A percentile compares a stretch with the other conserved stretches of the same genome.
phyloP scores from a whole-genome alignment of 2,329 filamentous ascomycete species.

The Exophiala xenobiotica region DNA sequence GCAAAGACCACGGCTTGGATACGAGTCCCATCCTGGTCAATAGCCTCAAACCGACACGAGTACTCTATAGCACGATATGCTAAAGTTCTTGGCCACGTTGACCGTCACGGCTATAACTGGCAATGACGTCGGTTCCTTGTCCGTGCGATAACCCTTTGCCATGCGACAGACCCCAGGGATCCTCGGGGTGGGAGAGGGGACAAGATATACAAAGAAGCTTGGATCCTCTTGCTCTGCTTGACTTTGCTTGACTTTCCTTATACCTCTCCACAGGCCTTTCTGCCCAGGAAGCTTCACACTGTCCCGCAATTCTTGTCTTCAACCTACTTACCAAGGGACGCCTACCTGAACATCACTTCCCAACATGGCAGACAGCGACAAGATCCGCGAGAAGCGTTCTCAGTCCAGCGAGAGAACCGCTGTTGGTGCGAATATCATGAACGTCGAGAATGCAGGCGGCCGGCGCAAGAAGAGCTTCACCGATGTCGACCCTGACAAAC shows the following conservation, averaged over 20 bases:
- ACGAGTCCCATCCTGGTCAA: too few relatives aligned
- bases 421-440: constrained; percentile 1
- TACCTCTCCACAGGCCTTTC: constrained; percentile 1
- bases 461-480: constrained; percentile 16
- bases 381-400: constrained; percentile 10
- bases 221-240: constrained; percentile 9
- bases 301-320: background rate
- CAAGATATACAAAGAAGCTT: constrained; percentile 16
- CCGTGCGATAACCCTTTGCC: background rate
- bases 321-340: too few relatives aligned
- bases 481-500: constrained; percentile 25
- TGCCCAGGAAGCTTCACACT: background rate
- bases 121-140: too few relatives aligned
- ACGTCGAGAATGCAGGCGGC: constrained; percentile 10
- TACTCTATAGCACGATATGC: too few relatives aligned
- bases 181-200: background rate
- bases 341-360: background rate
- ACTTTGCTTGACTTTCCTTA: constrained; percentile 1
- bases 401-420: constrained; percentile 15
- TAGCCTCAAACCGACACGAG: too few relatives aligned
- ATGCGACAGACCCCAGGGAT: background rate
- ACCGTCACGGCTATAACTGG: too few relatives aligned
- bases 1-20: too few relatives aligned
- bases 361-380: constrained; percentile 16
- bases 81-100: too few relatives aligned